A percentile compares a stretch with the other conserved stretches of the same genome.
Evolutionary conservation across 2,329 filamentous ascomycete species (phyloP).

Genomic region (Beauveria scarabaeidicola): DNA sequence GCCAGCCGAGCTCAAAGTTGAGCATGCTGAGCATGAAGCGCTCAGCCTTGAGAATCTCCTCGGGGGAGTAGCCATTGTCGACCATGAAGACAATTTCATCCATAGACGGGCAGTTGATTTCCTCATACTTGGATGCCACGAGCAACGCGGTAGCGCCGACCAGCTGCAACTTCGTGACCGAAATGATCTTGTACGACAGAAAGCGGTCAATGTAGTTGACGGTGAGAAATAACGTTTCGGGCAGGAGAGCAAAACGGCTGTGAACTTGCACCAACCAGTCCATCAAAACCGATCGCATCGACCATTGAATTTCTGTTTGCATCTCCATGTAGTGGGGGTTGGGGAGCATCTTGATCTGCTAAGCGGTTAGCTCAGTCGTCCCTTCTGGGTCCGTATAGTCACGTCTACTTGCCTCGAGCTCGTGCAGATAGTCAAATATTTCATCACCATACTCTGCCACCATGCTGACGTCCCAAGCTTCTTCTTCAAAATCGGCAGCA

Average conservation of each 20-base stretch:
- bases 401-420: conserved; percentile 62
- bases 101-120: conserved; percentile 95
- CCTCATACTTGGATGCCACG: conserved; percentile 95
- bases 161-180: conserved; percentile 87
- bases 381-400: neutral
- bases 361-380: conserved; percentile 17
- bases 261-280: conserved; percentile 98
- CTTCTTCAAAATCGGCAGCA: conserved; percentile 74
- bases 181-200: conserved; percentile 88
- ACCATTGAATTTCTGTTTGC: conserved; percentile 97
- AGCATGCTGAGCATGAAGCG: conserved; percentile 98
- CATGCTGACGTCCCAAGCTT: conserved; percentile 92
- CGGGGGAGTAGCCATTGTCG: conserved; percentile 76
- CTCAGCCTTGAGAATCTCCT: conserved; percentile 95
- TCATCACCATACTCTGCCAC: conserved; percentile 94
- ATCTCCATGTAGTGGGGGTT: conserved; percentile 94
- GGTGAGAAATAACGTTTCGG: conserved; percentile 88
- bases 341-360: conserved; percentile 68
- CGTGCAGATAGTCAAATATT: conserved; percentile 86
- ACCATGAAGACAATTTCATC: conserved; percentile 98
- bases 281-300: conserved; percentile 94
- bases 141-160: conserved; percentile 94
- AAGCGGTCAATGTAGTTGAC: conserved; percentile 98
- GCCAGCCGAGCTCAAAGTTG: conserved; percentile 91
- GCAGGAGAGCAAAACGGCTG: conserved; percentile 78